phyloP scores from a whole-genome alignment of 1,139 yeast genomes.

The Sugiyamaella japonica region DNA sequence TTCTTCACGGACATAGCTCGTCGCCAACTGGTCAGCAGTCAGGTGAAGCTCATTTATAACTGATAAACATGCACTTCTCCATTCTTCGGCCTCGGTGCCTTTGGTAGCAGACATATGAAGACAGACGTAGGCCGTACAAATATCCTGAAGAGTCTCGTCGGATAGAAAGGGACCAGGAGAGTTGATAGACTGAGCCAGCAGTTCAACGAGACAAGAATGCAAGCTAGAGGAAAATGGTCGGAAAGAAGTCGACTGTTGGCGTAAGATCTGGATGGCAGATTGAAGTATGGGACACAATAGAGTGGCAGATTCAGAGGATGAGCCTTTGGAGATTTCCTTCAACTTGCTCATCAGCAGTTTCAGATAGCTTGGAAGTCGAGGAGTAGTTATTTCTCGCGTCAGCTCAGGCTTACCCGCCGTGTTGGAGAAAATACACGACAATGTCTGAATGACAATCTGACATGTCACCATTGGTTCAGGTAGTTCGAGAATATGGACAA shows the following conservation, averaged over 20 bases:
- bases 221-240: slow-evolving; percentile 72
- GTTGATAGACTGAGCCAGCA: slow-evolving; percentile 19
- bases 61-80: slow-evolving; percentile 33
- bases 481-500: slow-evolving; percentile 59
- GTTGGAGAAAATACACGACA: slow-evolving; percentile 50
- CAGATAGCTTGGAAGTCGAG: slow-evolving; percentile 54
- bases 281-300: slow-evolving; percentile 47
- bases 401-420: slow-evolving; percentile 82
- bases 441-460: slow-evolving; percentile 52
- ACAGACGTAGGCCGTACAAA: slow-evolving; percentile 57
- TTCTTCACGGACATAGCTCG: slow-evolving; percentile 30
- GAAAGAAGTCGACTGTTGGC: slow-evolving; percentile 72
- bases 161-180: slow-evolving; percentile 33
- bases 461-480: slow-evolving; percentile 49
- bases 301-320: no score
- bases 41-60: slow-evolving; percentile 33
- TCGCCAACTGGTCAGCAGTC: slow-evolving; percentile 24
- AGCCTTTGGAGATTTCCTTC: slow-evolving; percentile 33
- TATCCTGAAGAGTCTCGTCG: slow-evolving; percentile 47
- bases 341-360: slow-evolving; percentile 37
- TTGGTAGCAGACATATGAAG: slow-evolving; percentile 61
- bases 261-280: slow-evolving; percentile 52
- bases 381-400: slow-evolving; percentile 81
- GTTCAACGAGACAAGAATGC: slow-evolving; percentile 46
- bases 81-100: slow-evolving; percentile 43